phyloP scores from a whole-genome alignment of 2,329 filamentous ascomycete genomes.

The Elsinoe perseae region DNA sequence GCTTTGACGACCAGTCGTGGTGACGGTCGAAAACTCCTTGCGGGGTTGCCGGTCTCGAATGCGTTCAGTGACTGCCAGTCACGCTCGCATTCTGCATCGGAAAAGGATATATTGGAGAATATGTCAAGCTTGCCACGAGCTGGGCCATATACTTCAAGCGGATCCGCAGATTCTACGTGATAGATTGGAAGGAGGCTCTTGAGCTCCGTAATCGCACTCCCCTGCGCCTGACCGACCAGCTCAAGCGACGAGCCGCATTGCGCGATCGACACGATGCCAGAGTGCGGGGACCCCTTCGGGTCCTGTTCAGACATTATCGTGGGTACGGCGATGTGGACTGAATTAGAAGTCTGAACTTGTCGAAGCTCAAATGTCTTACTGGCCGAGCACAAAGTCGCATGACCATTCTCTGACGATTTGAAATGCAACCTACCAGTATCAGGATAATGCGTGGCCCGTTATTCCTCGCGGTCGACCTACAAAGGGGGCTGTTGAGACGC shows the following conservation, averaged over 20 bases:
- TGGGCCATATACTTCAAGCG: constrained; percentile 7
- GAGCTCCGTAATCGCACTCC: constrained; percentile 32
- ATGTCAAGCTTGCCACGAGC: constrained; percentile 21
- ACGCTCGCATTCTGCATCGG: constrained; percentile 42
- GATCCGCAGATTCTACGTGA: constrained; percentile 20
- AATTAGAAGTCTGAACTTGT: constrained; percentile 60
- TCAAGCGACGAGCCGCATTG: constrained; percentile 40
- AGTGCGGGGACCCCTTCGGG: constrained; percentile 24
- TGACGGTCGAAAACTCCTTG: constrained; percentile 28
- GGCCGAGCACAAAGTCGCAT: constrained; percentile 49
- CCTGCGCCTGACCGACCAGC: constrained; percentile 27
- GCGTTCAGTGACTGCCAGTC: constrained; percentile 47
- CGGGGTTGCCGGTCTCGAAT: constrained; percentile 38
- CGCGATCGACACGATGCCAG: constrained; percentile 37
- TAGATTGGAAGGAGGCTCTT: constrained; percentile 35
- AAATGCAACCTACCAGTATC: constrained; percentile 33
- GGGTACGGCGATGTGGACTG: constrained; percentile 47
- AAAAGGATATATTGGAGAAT: constrained; percentile 47
- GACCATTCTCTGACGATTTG: constrained; percentile 28
- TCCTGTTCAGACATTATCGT: constrained; percentile 20
- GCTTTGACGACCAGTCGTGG: constrained; percentile 40
- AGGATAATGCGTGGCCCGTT: background rate
- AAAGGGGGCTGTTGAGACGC: constrained; percentile 38
- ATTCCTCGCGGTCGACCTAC: constrained; percentile 26
- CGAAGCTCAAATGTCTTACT: constrained; percentile 52